Conservation (phyloP, 108 stramenopile species). For the Pseudonitzschia pungens region DNA sequence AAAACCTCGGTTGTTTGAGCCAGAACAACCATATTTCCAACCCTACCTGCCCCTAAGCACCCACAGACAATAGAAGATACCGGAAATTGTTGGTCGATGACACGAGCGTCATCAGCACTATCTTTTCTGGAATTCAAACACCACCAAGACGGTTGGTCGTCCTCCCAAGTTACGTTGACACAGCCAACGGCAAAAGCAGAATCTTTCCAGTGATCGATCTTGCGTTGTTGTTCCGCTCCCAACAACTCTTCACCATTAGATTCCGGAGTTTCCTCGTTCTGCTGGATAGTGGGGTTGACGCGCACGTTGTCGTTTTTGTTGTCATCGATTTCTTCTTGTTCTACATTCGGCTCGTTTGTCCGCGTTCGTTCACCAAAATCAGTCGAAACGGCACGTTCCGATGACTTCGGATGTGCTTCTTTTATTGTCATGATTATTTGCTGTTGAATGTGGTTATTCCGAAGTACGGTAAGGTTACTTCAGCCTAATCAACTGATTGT, state of each 20-base stretch:
- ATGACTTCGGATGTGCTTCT: too few species aligned
- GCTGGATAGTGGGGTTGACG: too few species aligned
- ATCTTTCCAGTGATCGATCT: constrained; percentile 57
- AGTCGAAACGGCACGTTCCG: background rate
- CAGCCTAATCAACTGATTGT: too few species aligned
- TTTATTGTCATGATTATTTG: too few species aligned
- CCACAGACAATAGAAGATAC: constrained; percentile 65
- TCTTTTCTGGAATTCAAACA: constrained; percentile 43
- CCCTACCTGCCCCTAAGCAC: constrained; percentile 65
- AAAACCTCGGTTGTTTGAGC: constrained; percentile 66
- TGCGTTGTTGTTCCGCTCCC: background rate
- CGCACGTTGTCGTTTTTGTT: background rate
- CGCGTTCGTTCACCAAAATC: background rate
- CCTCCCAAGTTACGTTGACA: constrained; percentile 21
- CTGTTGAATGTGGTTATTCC: too few species aligned
- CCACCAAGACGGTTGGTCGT: constrained; percentile 34
- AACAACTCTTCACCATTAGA: background rate
- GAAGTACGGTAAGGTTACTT: too few species aligned
- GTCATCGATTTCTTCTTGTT: background rate
- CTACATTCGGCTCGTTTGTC: background rate
- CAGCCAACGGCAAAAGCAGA: constrained; percentile 53
- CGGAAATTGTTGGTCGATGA: background rate
- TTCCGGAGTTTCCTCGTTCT: background rate
- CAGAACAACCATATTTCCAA: constrained; percentile 88
- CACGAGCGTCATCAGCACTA: constrained; percentile 44